Conservation (phyloP, 1,284 basidiomycete genomes). For the Laetiporus sulphureus region DNA sequence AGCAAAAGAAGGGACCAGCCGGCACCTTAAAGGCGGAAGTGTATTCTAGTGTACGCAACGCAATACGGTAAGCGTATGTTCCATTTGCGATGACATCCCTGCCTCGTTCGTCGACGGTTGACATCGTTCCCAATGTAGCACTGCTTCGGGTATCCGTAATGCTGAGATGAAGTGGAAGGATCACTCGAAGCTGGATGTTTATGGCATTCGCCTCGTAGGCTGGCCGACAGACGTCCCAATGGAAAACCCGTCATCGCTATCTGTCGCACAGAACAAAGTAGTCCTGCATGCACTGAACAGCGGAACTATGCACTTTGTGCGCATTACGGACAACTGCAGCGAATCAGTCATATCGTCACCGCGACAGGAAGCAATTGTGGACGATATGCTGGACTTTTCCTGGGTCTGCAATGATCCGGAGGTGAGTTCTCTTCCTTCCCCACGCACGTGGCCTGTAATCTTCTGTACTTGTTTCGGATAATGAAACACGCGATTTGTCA, state of each 20-base stretch:
- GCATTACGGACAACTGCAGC: background rate
- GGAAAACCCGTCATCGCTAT: conserved; percentile 54
- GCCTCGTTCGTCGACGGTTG: background rate
- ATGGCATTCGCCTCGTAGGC: conserved; percentile 53
- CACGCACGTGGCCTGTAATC: too few species aligned
- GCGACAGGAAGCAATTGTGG: background rate
- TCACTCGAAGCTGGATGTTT: conserved; percentile 43
- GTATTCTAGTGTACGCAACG: conserved; percentile 43
- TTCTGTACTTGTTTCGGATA: too few species aligned
- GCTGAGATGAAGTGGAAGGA: conserved; percentile 74
- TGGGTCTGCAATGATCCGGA: conserved; percentile 8
- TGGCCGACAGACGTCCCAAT: conserved; percentile 53
- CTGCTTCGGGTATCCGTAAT: conserved; percentile 46
- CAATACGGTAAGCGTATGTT: conserved; percentile 37
- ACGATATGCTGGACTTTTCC: background rate
- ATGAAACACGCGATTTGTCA: too few species aligned
- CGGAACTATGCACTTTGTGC: conserved; percentile 39
- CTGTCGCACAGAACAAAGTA: conserved; percentile 42
- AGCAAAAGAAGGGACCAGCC: conserved; percentile 28
- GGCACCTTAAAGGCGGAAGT: conserved; percentile 42
- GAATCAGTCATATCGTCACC: too few species aligned
- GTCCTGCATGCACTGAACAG: conserved; percentile 41
- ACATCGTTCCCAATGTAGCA: conserved; percentile 26
- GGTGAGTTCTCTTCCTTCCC: too few species aligned
- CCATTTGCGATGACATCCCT: background rate